Evolutionary conservation across 176 grass and related monocot species (phyloP), one percentile per base, ranked within the genome.

Genomic region (Carex cristatella): DNA sequence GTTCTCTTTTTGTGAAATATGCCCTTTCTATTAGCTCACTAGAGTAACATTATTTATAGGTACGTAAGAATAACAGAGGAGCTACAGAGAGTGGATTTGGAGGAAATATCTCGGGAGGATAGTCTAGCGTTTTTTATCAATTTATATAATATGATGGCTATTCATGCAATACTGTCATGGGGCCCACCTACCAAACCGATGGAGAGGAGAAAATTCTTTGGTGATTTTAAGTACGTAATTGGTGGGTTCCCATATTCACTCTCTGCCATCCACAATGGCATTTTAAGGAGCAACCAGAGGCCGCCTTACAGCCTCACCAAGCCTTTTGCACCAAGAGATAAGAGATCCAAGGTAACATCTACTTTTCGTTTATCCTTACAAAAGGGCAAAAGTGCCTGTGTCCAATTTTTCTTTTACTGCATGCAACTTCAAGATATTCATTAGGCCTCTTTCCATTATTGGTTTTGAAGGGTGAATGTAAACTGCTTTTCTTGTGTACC

Each of bases 141-240:
- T 84, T 79, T 98, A 11, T 98, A 98, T 80, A 98, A 98, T 70
- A 98, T 93, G 95, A 98, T 98, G 95, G 74, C 83, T 81, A 87
- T 98, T 62, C 95, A 98, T 90, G 95, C 95, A 86, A 55, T 94
- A 83, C 85, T 98, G 69, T 84, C 84, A 57, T 91, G 86, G 86
- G 89, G 92, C 37, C 83, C 88, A 84, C 95, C 95, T 79, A 81
- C 83, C 84, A 85, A 91, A 83, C 84, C 95, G 49, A 81, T 98
- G 79, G 95, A 98, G 37, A 91, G 95, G 80, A 90, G 86, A 89
- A 93, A 88, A 69, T 98, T 91, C 83, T 94, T 94, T 87, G 89
- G 92, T 81, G 91, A 94, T 84, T 98, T 98, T 90, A 98, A 94
- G 65, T 98, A 98, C 90, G 89, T 98, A 48, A 98, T 98, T 86